These are phyloP conservation scores for Alternaria conjuncta DNA, from an alignment of 2,329 filamentous ascomycete genomes.

Conservation along the genomic window DNA sequence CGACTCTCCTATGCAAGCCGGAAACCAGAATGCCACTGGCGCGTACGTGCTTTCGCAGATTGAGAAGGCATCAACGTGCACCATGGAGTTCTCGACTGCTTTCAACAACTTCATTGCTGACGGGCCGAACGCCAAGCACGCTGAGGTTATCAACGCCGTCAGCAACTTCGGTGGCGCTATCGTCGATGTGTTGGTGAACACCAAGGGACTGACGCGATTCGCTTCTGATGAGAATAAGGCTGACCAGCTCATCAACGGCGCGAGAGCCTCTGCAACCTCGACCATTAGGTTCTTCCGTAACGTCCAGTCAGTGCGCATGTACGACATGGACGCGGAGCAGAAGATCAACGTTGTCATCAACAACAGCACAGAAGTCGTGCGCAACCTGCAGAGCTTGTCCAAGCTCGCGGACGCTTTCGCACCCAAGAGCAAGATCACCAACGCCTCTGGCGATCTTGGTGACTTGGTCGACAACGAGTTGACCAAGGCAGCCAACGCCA, in stretches of 20 bases:
- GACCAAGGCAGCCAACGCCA: slow-evolving; percentile 91
- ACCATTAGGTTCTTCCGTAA: slow-evolving; percentile 95
- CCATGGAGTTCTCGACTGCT: slow-evolving; percentile 95
- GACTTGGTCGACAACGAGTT: slow-evolving; percentile 93
- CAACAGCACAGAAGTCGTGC: slow-evolving; percentile 94
- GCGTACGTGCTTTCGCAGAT: slow-evolving; percentile 95
- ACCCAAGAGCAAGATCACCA: slow-evolving; percentile 83
- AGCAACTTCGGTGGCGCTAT: slow-evolving; percentile 89
- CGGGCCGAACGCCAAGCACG: slow-evolving; percentile 86
- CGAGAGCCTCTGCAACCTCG: slow-evolving; percentile 81
- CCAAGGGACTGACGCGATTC: slow-evolving; percentile 91
- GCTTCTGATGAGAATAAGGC: slow-evolving; percentile 95
- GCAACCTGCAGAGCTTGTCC: slow-evolving; percentile 90
- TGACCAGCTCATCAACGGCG: slow-evolving; percentile 81
- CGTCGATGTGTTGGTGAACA: slow-evolving; percentile 93
- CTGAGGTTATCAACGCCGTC: slow-evolving; percentile 90
- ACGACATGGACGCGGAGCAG: slow-evolving; percentile 86
- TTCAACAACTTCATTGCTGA: slow-evolving; percentile 99
- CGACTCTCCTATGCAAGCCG: slow-evolving; percentile 96
- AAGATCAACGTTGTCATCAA: slow-evolving; percentile 98
- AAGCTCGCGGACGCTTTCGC: slow-evolving; percentile 93
- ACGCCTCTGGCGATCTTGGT: slow-evolving; percentile 82
- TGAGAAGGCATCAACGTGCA: slow-evolving; percentile 91
- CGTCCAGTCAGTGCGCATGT: slow-evolving; percentile 90
- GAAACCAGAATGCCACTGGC: slow-evolving; percentile 96